Percentiles rank a stretch among this genome's conserved stretches.
phyloP scores from a whole-genome alignment of 2,329 filamentous ascomycete species.

The Colletotrichum euphorbiae region DNA sequence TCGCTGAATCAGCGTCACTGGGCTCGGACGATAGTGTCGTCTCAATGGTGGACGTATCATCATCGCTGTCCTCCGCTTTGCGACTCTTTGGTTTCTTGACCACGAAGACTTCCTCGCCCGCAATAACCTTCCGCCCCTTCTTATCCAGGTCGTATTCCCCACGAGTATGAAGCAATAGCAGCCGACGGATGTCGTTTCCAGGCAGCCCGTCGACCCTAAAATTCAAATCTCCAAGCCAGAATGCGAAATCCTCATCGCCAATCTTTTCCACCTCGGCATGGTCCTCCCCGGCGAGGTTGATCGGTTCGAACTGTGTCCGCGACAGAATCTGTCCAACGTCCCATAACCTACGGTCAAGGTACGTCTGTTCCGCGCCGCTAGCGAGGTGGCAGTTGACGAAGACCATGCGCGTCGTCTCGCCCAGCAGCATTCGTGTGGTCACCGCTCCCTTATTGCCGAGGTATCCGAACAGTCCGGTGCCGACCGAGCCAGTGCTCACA shows the following conservation, averaged over 20 bases:
- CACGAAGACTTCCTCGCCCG: conserved; percentile 53
- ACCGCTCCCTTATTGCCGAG: conserved; percentile 97
- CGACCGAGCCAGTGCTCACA: conserved; percentile 84
- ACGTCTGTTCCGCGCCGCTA: conserved; percentile 82
- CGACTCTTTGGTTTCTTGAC: conserved; percentile 44
- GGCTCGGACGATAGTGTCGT: conserved; percentile 43
- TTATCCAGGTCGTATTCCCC: conserved; percentile 77
- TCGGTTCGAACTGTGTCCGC: conserved; percentile 82
- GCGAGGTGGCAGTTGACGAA: conserved; percentile 94
- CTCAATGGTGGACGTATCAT: conserved; percentile 54
- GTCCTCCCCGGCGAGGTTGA: conserved; percentile 72
- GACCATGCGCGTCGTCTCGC: conserved; percentile 88
- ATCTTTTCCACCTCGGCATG: conserved; percentile 77
- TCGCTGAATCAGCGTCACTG: conserved; percentile 54
- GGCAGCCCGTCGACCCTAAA: conserved; percentile 91
- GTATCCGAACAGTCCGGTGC: conserved; percentile 91
- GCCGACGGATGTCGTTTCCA: conserved; percentile 86
- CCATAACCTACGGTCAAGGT: conserved; percentile 89
- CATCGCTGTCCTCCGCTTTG: conserved; percentile 56
- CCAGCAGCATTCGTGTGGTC: conserved; percentile 82
- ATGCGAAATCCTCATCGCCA: conserved; percentile 91
- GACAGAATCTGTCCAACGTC: conserved; percentile 83
- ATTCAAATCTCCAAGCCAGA: conserved; percentile 97
- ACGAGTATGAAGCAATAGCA: conserved; percentile 84
- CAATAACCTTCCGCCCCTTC: conserved; percentile 52